Evolutionary conservation across 305 asterid species (phyloP).

Genomic region (Solanum chacoense): DNA sequence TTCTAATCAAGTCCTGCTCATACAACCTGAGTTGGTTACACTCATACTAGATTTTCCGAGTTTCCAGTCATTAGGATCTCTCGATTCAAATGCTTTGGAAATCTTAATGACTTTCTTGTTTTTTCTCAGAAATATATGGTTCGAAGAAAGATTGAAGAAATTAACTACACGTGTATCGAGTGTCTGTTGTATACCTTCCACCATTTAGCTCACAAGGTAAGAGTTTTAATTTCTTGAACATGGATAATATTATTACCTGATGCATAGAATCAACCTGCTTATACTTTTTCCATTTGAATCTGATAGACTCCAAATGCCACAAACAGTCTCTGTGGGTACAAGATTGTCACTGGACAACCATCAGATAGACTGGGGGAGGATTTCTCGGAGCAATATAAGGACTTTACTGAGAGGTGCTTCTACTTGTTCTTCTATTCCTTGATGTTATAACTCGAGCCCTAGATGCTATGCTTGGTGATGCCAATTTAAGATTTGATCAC

Average conservation of each 20-base stretch:
- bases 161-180: constrained; percentile 62
- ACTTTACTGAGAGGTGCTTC: constrained; percentile 72
- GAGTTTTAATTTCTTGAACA: background rate
- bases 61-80: background rate
- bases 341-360: constrained; percentile 95
- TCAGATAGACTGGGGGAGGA: constrained; percentile 98
- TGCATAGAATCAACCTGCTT: background rate
- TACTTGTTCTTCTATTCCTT: constrained; percentile 1
- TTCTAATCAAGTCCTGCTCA: background rate
- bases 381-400: constrained; percentile 73
- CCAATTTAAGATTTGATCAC: background rate
- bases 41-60: background rate
- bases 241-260: background rate
- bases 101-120: background rate
- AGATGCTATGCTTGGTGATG: background rate
- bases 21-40: background rate
- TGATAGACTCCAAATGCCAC: constrained; percentile 83
- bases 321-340: constrained; percentile 90
- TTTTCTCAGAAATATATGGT: constrained; percentile 72
- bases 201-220: constrained; percentile 87
- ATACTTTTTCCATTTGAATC: constrained; percentile 2
- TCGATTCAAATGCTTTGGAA: background rate
- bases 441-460: background rate
- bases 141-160: constrained; percentile 79
- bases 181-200: constrained; percentile 76